phyloP scores from a whole-genome alignment of 1,284 basidiomycete species.

The Malassezia nana region DNA sequence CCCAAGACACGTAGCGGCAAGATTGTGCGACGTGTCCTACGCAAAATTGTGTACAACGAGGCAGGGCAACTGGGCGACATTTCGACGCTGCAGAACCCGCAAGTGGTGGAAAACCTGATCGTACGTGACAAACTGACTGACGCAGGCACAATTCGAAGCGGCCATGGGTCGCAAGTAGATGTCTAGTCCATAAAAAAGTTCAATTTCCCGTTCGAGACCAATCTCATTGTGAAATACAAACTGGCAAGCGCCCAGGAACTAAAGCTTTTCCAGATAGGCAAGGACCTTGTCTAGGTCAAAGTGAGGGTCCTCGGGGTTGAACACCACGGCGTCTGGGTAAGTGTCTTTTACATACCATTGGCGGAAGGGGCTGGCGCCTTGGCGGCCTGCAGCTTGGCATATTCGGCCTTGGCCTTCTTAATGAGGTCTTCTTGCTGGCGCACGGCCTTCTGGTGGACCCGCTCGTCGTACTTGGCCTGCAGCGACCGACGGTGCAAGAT shows the following conservation, averaged over 20 bases:
- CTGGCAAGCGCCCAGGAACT: not conserved
- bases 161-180: not conserved
- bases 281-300: conserved; percentile 17
- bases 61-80: conserved; percentile 80
- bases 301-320: conserved; percentile 18
- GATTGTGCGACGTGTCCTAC: conserved; percentile 84
- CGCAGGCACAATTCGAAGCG: conserved; percentile 5
- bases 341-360: not conserved
- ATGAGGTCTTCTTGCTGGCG: conserved; percentile 55
- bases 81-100: conserved; percentile 69
- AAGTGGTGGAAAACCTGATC: conserved; percentile 40
- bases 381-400: conserved; percentile 54
- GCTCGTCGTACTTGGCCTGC: conserved; percentile 70
- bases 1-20: conserved; percentile 97
- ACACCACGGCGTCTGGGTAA: conserved; percentile 2
- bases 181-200: not conserved
- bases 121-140: conserved; percentile 5
- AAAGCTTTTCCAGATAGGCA: conserved; percentile 11
- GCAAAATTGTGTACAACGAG: conserved; percentile 89
- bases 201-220: not conserved
- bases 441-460: conserved; percentile 56
- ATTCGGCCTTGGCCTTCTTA: conserved; percentile 78
- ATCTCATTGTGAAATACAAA: not conserved
- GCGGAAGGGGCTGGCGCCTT: conserved; percentile 13
- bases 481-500: conserved; percentile 82